Percentiles rank a stretch among this genome's conserved stretches.
These are phyloP conservation scores for Aspergillus sp. DNA, from an alignment of 2,329 filamentous ascomycete genomes.

Conservation along the genomic window DNA sequence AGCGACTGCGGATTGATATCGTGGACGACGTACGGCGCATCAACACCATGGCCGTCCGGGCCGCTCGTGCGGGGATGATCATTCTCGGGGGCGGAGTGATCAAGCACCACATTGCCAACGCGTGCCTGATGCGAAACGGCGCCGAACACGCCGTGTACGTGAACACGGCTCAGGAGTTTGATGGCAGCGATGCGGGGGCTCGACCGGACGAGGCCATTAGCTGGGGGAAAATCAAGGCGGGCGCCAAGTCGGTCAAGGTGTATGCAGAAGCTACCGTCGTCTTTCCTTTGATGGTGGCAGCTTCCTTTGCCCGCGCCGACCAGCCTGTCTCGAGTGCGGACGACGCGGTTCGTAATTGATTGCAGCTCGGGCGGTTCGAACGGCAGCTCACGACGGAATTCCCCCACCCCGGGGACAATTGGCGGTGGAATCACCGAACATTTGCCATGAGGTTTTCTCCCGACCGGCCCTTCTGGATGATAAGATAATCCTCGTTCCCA, in stretches of 20 bases:
- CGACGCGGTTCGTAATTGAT: slow-evolving; percentile 12
- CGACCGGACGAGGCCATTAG: slow-evolving; percentile 95
- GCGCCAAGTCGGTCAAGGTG: slow-evolving; percentile 87
- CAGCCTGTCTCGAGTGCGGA: slow-evolving; percentile 8
- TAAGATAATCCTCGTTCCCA: neutral
- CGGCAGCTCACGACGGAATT: neutral
- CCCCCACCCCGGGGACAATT: neutral
- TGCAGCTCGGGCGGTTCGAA: neutral
- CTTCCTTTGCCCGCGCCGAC: slow-evolving; percentile 58
- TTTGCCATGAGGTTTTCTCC: neutral
- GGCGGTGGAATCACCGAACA: neutral
- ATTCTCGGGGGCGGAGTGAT: slow-evolving; percentile 92
- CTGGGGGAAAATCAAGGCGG: slow-evolving; percentile 96
- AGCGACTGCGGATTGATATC: slow-evolving; percentile 81
- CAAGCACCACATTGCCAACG: slow-evolving; percentile 98
- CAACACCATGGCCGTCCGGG: slow-evolving; percentile 86
- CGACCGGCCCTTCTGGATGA: neutral
- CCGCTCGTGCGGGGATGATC: slow-evolving; percentile 89
- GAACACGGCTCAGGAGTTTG: slow-evolving; percentile 96
- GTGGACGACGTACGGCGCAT: slow-evolving; percentile 91
- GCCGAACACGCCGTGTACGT: slow-evolving; percentile 97
- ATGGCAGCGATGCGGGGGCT: slow-evolving; percentile 93
- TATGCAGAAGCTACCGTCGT: slow-evolving; percentile 68
- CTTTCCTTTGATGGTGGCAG: slow-evolving; percentile 67
- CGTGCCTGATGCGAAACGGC: slow-evolving; percentile 94